These are phyloP conservation scores for Suillus weaverae DNA, from an alignment of 768 basidiomycete genomes.

Conservation along the genomic window DNA sequence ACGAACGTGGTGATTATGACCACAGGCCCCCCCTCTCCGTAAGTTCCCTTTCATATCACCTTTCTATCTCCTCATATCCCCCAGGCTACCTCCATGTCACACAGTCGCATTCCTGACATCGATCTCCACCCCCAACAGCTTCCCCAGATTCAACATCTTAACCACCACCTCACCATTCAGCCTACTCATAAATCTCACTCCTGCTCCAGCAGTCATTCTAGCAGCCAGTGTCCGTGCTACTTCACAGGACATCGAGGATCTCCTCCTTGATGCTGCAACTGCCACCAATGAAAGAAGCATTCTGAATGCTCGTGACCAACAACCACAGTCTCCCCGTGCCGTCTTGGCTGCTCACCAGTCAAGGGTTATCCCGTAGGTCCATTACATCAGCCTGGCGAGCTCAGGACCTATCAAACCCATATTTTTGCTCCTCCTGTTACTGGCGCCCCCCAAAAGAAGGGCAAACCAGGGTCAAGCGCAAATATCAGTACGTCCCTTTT, in stretches of 20 bases:
- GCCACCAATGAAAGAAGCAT: conserved; percentile 33
- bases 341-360: conserved; percentile 34
- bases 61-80: neutral
- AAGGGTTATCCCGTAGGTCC: conserved; percentile 29
- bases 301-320: conserved; percentile 29
- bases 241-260: conserved; percentile 43
- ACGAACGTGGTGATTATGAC: conserved; percentile 37
- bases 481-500: conserved; percentile 23
- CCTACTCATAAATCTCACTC: conserved; percentile 18
- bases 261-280: conserved; percentile 46
- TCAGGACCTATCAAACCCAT: conserved; percentile 58
- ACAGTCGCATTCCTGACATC: conserved; percentile 20
- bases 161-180: conserved; percentile 10
- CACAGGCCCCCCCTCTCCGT: conserved; percentile 13
- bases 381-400: conserved; percentile 35
- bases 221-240: conserved; percentile 32
- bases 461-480: conserved; percentile 40
- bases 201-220: conserved; percentile 38
- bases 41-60: neutral
- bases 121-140: conserved; percentile 25
- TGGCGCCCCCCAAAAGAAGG: conserved; percentile 70
- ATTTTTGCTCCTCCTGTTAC: conserved; percentile 74
- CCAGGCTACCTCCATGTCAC: conserved; percentile 16
- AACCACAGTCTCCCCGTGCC: conserved; percentile 32
- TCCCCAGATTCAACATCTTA: conserved; percentile 19